These are phyloP conservation scores for Salix suchowensis DNA, from an alignment of 345 rosid genomes.

Conservation along the genomic window DNA sequence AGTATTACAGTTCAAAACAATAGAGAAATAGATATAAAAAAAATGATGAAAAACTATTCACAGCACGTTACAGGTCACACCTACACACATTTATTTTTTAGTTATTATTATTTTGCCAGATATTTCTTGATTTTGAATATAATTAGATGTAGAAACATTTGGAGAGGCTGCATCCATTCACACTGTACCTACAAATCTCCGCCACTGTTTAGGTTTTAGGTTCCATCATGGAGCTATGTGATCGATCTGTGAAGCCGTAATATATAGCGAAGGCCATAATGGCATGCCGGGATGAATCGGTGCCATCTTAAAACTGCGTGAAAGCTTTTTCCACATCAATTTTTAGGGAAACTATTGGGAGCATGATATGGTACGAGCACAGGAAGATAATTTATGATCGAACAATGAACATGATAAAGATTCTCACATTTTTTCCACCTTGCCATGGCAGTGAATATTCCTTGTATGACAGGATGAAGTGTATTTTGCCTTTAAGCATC, in stretches of 20 bases:
- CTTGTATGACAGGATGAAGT: background rate
- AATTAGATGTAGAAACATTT: background rate
- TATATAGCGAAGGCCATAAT: background rate
- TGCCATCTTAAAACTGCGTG: background rate
- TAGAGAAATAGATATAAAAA: too few relatives aligned
- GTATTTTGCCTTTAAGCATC: constrained; percentile 12
- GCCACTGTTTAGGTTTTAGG: background rate
- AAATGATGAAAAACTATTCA: too few relatives aligned
- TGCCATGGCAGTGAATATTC: constrained; percentile 18
- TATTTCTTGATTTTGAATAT: background rate
- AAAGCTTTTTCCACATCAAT: background rate
- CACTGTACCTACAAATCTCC: background rate
- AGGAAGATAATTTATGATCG: background rate
- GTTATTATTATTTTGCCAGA: background rate
- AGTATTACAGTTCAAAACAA: too few relatives aligned
- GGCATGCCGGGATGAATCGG: background rate
- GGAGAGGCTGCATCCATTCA: background rate
- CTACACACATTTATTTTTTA: background rate
- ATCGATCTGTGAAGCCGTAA: background rate
- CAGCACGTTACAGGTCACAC: too few relatives aligned
- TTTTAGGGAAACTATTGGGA: background rate
- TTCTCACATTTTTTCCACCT: background rate
- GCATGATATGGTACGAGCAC: background rate
- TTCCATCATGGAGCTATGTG: background rate
- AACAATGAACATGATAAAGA: background rate